phyloP scores from a whole-genome alignment of 2,329 filamentous ascomycete species.

The Plectosphaerella sp. region DNA sequence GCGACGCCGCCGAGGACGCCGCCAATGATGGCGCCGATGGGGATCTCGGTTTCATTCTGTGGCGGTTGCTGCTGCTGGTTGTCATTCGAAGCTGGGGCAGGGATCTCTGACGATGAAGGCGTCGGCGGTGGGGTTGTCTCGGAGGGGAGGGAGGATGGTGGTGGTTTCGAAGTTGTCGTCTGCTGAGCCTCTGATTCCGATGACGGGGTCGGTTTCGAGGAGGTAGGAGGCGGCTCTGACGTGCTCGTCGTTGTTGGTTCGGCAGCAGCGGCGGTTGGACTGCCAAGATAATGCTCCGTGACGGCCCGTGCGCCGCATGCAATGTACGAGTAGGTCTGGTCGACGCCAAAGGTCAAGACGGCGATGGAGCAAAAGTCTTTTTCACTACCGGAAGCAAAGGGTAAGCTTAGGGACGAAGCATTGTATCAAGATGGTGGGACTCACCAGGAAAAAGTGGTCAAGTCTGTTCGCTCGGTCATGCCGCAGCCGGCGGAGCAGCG shows the following conservation, averaged over 20 bases:
- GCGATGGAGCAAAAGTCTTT: conserved; percentile 25
- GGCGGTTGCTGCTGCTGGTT: neutral
- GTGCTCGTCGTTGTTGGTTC: neutral
- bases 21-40: conserved; percentile 39
- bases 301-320: conserved; percentile 22
- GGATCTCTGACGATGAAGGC: no score
- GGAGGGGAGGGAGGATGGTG: no score
- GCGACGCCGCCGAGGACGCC: conserved; percentile 39
- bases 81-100: no score
- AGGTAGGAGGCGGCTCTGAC: neutral
- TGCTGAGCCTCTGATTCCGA: no score
- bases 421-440: neutral
- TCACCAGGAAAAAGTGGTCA: conserved; percentile 32
- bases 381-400: neutral
- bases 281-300: conserved; percentile 11
- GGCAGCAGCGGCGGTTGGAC: neutral
- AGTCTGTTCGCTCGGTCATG: conserved; percentile 7
- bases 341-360: conserved; percentile 23
- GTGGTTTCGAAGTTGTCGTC: no score
- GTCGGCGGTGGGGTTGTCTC: no score
- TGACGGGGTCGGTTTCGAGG: no score
- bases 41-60: conserved; percentile 12
- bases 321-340: conserved; percentile 28
- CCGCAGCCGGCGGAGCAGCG: conserved; percentile 28
- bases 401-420: neutral